Percentiles rank a stretch among this genome's conserved stretches.
Conservation (phyloP, 2,329 filamentous ascomycete genomes). For the Fusarium graminum region DNA sequence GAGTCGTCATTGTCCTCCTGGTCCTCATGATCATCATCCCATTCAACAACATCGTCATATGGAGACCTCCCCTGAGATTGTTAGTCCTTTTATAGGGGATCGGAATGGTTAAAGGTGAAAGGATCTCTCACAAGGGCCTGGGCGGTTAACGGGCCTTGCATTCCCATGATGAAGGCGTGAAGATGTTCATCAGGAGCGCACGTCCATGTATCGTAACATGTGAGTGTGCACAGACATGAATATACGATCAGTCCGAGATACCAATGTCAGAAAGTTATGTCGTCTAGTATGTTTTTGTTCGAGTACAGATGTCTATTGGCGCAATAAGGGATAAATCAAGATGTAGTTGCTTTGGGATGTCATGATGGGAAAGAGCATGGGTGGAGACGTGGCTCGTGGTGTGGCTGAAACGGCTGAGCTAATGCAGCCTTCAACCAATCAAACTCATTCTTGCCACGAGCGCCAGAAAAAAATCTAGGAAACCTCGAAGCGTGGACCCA, state of each 20-base stretch:
- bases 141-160: constrained; percentile 68
- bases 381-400: constrained; percentile 9
- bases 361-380: constrained; percentile 26
- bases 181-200: constrained; percentile 17
- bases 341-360: constrained; percentile 19
- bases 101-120: not conserved
- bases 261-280: not conserved
- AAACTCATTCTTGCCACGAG: constrained; percentile 10
- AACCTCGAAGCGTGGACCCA: constrained; percentile 28
- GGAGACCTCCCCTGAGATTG: constrained; percentile 67
- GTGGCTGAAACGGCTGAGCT: constrained; percentile 30
- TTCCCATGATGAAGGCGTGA: constrained; percentile 59
- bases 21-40: constrained; percentile 54
- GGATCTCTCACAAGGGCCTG: constrained; percentile 63
- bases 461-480: constrained; percentile 44
- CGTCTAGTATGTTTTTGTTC: not conserved
- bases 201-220: not conserved
- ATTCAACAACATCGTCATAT: constrained; percentile 68
- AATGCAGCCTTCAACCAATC: constrained; percentile 31
- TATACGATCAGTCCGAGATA: not conserved
- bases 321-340: constrained; percentile 6
- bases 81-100: constrained; percentile 7
- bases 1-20: constrained; percentile 47
- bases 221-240: not conserved
- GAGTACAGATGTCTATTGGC: not conserved